Base-by-base conservation (phyloP, 331 rosid genomes). In the Arachis monticola region DNA sequence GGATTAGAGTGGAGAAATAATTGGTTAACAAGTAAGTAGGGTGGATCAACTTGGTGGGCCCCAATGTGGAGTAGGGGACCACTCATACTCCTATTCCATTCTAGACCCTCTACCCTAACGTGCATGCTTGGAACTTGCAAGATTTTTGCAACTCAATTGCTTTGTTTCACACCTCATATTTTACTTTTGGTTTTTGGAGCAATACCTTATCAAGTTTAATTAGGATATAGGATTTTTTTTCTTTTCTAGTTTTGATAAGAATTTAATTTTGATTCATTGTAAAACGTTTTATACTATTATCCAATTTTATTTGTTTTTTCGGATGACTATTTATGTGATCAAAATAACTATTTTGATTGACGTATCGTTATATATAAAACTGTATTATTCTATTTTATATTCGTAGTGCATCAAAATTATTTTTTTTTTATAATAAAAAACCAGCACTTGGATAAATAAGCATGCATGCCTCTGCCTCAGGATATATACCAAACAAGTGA, bases 21-120 rank as follows among this genome's bases (percentile, higher is more conserved):
- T 13, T 51, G 71, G 67, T 9, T 35, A 6, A 61, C 14, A 70
- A 77, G 62, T 50, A 12, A 77, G 62, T 50, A 12, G 64, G 60
- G 76, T 31, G 2, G 12, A 64, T 56, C 45, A 56, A 67, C 53
- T 40, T 58, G 75, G 58, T 3, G 14, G 76, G 14, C 3, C 70
- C 68, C 14, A 11, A 11, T 6, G 10, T 53, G 10, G 44, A 5
- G 10, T 0, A 0, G 63, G 75, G 76, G 58, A 69, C 76, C 70
- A 27, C 1, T 41, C 4, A 17, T 38, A 8, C 57, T 48, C 10
- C 48, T 8, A 30, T n/a, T 77, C 5, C 44, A 17, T 65, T 65
- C 32, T 38, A 40, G 51, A 58, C 78, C 41, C 22, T 12, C 4
- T 48, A 17, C 7, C 66, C 44, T 59, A 65, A 42, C 4, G 40